Conservation (phyloP, 371 early-diverging fungal genomes). For the Batrachochytrium dendrobatidis region DNA sequence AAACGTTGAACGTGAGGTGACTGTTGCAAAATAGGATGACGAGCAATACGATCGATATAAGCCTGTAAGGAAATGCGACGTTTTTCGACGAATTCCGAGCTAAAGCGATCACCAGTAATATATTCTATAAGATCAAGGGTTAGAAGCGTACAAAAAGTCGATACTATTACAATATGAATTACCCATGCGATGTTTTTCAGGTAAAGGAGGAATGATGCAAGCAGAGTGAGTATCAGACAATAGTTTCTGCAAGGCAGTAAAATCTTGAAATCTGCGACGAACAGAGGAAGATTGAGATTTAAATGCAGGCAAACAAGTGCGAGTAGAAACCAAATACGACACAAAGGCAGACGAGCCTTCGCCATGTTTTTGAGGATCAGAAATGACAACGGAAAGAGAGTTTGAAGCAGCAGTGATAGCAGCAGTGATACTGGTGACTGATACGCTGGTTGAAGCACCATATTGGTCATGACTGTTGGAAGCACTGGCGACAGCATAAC, state of each 20-base stretch:
- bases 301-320: constrained; percentile 55
- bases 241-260: constrained; percentile 76
- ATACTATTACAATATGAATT: constrained; percentile 10
- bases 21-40: constrained; percentile 79
- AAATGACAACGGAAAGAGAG: constrained; percentile 22
- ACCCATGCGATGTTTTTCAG: constrained; percentile 85
- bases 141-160: neutral
- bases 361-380: constrained; percentile 76
- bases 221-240: constrained; percentile 66
- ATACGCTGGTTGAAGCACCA: too few relatives aligned
- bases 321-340: constrained; percentile 51
- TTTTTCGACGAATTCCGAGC: constrained; percentile 78
- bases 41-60: constrained; percentile 71
- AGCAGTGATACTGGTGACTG: too few relatives aligned
- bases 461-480: too few relatives aligned
- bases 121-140: constrained; percentile 60
- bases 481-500: too few relatives aligned
- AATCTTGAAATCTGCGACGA: constrained; percentile 87
- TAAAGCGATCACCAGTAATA: constrained; percentile 89
- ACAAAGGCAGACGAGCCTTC: constrained; percentile 75
- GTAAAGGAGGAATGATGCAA: constrained; percentile 83
- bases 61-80: constrained; percentile 59
- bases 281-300: constrained; percentile 41
- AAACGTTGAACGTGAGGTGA: constrained; percentile 68
- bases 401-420: too few relatives aligned